These are phyloP conservation scores for Kurtzmaniella natalensis DNA, from an alignment of 1,139 yeast genomes.

Conservation along the genomic window DNA sequence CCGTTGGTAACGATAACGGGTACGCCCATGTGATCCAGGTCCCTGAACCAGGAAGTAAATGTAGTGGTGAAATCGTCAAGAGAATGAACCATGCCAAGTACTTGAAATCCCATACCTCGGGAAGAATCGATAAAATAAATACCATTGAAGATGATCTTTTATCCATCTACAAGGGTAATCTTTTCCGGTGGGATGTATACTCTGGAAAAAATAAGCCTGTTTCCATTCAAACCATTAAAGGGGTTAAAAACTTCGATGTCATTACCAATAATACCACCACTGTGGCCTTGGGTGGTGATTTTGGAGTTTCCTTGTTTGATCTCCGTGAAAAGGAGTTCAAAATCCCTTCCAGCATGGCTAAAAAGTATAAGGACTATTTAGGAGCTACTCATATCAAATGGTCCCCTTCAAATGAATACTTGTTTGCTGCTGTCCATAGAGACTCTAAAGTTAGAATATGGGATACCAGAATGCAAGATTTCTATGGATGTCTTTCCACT, in stretches of 20 bases:
- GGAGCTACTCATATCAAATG: slow-evolving; percentile 49
- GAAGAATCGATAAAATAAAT: slow-evolving; percentile 25
- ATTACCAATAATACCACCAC: slow-evolving; percentile 31
- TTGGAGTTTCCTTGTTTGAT: slow-evolving; percentile 70
- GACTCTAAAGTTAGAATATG: slow-evolving; percentile 62
- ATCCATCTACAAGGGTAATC: slow-evolving; percentile 56
- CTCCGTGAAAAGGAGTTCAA: slow-evolving; percentile 43
- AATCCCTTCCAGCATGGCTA: slow-evolving; percentile 24
- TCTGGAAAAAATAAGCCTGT: slow-evolving; percentile 50
- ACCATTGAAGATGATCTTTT: slow-evolving; percentile 31
- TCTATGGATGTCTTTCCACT: slow-evolving; percentile 43
- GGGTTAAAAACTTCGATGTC: slow-evolving; percentile 50
- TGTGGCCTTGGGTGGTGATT: slow-evolving; percentile 61
- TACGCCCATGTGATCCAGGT: slow-evolving; percentile 61
- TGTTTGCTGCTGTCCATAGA: slow-evolving; percentile 63
- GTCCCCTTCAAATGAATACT: slow-evolving; percentile 57
- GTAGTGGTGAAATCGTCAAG: slow-evolving; percentile 67
- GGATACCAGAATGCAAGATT: slow-evolving; percentile 66
- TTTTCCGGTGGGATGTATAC: slow-evolving; percentile 71
- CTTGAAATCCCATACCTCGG: slow-evolving; percentile 28
- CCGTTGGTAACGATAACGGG: slow-evolving; percentile 72
- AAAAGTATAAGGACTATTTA: slow-evolving; percentile 15
- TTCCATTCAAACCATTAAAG: slow-evolving; percentile 48
- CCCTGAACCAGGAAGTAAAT: slow-evolving; percentile 45
- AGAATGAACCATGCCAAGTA: slow-evolving; percentile 73